Evolutionary conservation across 805 yeast genomes (phyloP).

Genomic region (Wickerhamomyces ciferrii): DNA sequence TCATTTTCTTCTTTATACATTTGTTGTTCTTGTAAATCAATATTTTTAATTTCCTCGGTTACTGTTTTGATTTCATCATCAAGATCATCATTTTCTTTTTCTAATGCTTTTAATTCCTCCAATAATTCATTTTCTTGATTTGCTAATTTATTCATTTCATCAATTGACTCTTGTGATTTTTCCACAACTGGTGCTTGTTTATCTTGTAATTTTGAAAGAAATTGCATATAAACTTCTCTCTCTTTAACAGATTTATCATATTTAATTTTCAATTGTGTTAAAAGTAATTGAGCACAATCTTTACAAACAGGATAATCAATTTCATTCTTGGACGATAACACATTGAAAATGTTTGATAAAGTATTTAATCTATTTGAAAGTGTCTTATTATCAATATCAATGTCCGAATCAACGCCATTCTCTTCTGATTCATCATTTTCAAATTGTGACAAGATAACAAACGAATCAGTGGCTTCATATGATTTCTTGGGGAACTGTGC

Average conservation of each 20-base stretch:
- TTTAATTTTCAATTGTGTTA: slow-evolving; percentile 59
- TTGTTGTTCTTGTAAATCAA: slow-evolving; percentile 43
- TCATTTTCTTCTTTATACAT: slow-evolving; percentile 47
- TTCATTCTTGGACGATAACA: slow-evolving; percentile 66
- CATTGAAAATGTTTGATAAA: slow-evolving; percentile 62
- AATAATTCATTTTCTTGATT: slow-evolving; percentile 40
- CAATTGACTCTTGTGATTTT: slow-evolving; percentile 18
- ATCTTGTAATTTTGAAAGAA: slow-evolving; percentile 61
- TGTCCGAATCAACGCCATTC: slow-evolving; percentile 19
- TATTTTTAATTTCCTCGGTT: slow-evolving; percentile 39
- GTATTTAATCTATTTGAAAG: slow-evolving; percentile 47
- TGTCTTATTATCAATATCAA: slow-evolving; percentile 27
- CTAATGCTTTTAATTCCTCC: slow-evolving; percentile 40
- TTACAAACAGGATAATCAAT: slow-evolving; percentile 84
- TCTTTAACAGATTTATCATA: slow-evolving; percentile 73
- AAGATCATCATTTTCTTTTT: slow-evolving; percentile 27
- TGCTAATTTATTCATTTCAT: slow-evolving; percentile 16
- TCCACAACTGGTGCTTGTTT: slow-evolving; percentile 39
- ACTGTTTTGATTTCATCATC: slow-evolving; percentile 26
- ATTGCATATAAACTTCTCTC: slow-evolving; percentile 70
- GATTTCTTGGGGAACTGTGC: slow-evolving; percentile 7
- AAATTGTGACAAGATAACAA: slow-evolving; percentile 23
- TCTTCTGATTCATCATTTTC: slow-evolving; percentile 10
- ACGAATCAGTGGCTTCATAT: slow-evolving; percentile 16
- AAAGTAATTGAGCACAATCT: slow-evolving; percentile 71